Percentiles rank a stretch among this genome's conserved stretches.
Evolutionary conservation across 129 eudicot genomes (phyloP).

Genomic region (Saussurea involucrata): DNA sequence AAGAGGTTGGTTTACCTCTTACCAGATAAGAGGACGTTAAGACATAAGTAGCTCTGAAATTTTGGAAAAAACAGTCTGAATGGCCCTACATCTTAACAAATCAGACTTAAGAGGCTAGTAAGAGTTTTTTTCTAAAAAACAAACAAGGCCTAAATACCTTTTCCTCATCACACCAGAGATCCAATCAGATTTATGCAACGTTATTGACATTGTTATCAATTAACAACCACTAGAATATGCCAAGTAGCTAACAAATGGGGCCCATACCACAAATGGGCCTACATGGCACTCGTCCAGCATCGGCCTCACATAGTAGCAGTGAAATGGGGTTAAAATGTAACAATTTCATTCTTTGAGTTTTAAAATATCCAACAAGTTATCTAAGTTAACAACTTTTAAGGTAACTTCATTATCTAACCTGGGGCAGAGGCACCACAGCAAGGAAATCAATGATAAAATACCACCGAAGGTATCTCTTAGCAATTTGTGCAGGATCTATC

Average conservation of each 20-base stretch:
- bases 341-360: neutral
- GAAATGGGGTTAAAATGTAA: neutral
- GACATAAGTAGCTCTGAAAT: too few relatives aligned
- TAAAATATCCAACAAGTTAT: neutral
- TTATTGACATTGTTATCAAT: neutral
- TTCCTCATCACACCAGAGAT: neutral
- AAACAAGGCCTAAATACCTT: constrained; percentile 3
- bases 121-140: too few relatives aligned
- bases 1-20: too few relatives aligned
- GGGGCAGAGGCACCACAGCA: constrained; percentile 85
- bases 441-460: constrained; percentile 81
- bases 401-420: constrained; percentile 41
- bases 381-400: neutral
- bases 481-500: constrained; percentile 83
- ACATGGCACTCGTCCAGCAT: neutral
- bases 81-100: too few relatives aligned
- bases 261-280: neutral
- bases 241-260: neutral
- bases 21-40: too few relatives aligned
- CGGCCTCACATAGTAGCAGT: constrained; percentile 9
- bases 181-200: neutral
- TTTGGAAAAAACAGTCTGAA: too few relatives aligned
- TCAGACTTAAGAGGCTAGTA: too few relatives aligned
- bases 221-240: too few relatives aligned
- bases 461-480: constrained; percentile 69